Evolutionary conservation across 352 stramenopile genomes (phyloP).

Genomic region (Globisporangium cederbergense): DNA sequence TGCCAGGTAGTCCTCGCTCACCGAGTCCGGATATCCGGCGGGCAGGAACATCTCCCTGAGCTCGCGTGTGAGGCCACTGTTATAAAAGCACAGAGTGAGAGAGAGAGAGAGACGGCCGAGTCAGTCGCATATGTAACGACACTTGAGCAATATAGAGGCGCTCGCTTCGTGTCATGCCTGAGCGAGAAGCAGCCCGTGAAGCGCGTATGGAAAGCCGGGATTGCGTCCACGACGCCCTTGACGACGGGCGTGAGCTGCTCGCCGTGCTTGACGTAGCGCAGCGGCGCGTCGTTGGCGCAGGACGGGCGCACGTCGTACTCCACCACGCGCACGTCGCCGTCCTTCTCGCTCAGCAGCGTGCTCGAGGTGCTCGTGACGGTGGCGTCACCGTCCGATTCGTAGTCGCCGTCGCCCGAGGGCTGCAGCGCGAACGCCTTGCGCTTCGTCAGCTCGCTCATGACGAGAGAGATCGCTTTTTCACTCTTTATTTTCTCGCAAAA

Average conservation of each 20-base stretch:
- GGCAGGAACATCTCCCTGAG: slow-evolving; percentile 87
- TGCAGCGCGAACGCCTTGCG: slow-evolving; percentile 29
- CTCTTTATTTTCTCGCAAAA: not conserved
- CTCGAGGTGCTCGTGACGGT: slow-evolving; percentile 14
- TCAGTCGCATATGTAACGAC: not conserved
- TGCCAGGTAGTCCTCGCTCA: slow-evolving; percentile 89
- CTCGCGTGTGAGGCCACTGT: slow-evolving; percentile 38
- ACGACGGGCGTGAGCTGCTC: slow-evolving; percentile 28
- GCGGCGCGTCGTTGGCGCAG: slow-evolving; percentile 41
- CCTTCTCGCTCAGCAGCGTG: slow-evolving; percentile 18
- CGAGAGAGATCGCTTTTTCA: not conserved
- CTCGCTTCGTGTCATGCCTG: not conserved
- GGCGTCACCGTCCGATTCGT: slow-evolving; percentile 9
- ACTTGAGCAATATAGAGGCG: no score
- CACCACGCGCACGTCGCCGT: slow-evolving; percentile 34
- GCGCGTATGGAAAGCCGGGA: slow-evolving; percentile 3
- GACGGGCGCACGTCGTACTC: slow-evolving; percentile 62
- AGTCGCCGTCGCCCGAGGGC: slow-evolving; percentile 3
- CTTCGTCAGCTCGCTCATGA: slow-evolving; percentile 52
- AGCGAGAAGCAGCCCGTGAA: slow-evolving; percentile 26
- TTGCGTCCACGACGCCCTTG: slow-evolving; percentile 9
- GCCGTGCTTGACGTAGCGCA: slow-evolving; percentile 44
- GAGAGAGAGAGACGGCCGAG: not conserved
- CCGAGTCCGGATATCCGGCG: slow-evolving; percentile 78
- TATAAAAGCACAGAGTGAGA: not conserved